A percentile compares a stretch with the other conserved stretches of the same genome.
phyloP scores from a whole-genome alignment of 352 stramenopile species.

The Globisporangium echinulatum region DNA sequence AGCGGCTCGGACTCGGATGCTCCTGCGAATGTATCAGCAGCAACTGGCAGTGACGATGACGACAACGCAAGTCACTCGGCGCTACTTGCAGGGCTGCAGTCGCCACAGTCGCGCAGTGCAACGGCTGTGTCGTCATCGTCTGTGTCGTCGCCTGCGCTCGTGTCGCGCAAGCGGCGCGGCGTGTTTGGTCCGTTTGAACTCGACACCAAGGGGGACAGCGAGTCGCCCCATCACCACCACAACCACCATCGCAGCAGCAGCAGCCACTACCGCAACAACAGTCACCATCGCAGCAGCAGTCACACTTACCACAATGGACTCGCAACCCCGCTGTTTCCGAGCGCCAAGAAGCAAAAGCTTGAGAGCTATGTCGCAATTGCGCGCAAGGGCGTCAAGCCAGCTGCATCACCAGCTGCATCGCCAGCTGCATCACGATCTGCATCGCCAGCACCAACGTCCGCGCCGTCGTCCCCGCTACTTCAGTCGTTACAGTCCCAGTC shows the following conservation, averaged over 20 bases:
- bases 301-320: background rate
- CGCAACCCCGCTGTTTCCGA: constrained; percentile 28
- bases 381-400: constrained; percentile 16
- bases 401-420: background rate
- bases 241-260: constrained; percentile 3
- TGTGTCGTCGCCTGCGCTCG: constrained; percentile 10
- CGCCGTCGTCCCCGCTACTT: background rate
- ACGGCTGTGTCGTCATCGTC: constrained; percentile 9
- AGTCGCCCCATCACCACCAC: background rate
- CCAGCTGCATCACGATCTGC: background rate
- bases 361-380: constrained; percentile 23
- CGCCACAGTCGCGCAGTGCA: constrained; percentile 8
- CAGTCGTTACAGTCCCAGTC: background rate
- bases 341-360: constrained; percentile 50
- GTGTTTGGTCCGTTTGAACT: constrained; percentile 6
- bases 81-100: constrained; percentile 1
- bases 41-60: background rate
- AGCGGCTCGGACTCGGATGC: background rate
- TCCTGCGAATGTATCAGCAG: background rate
- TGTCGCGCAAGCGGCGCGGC: constrained; percentile 16
- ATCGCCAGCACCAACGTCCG: background rate
- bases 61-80: background rate
- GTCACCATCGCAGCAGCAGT: background rate
- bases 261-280: background rate
- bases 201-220: constrained; percentile 1